A percentile compares a stretch with the other conserved stretches of the same genome.
phyloP scores from a whole-genome alignment of 257 asterid species.

The Ilex asprella region DNA sequence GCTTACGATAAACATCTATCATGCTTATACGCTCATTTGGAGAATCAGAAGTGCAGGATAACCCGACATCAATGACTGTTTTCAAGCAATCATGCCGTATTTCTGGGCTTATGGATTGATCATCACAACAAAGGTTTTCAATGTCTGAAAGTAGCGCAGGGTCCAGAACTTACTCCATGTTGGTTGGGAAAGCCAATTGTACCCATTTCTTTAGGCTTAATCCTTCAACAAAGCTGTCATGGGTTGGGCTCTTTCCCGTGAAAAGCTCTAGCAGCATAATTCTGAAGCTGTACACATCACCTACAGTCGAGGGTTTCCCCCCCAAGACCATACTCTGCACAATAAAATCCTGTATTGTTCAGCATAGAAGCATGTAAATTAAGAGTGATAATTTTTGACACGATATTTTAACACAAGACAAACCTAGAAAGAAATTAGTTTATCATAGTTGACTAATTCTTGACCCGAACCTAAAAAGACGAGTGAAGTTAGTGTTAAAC shows the following conservation, averaged over 20 bases:
- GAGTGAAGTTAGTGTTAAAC: too few relatives aligned
- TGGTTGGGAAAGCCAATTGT: slow-evolving; percentile 25
- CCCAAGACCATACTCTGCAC: slow-evolving; percentile 51
- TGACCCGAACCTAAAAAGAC: not conserved
- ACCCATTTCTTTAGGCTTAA: slow-evolving; percentile 47
- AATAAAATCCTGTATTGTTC: not conserved
- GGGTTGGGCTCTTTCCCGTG: slow-evolving; percentile 43
- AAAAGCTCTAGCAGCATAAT: slow-evolving; percentile 49
- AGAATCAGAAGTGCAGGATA: slow-evolving; percentile 40
- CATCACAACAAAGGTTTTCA: slow-evolving; percentile 4
- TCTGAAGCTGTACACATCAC: slow-evolving; percentile 63
- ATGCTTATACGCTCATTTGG: slow-evolving; percentile 30
- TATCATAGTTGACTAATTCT: too few relatives aligned
- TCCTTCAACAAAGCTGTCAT: slow-evolving; percentile 33
- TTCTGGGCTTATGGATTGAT: slow-evolving; percentile 5
- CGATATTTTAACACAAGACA: not conserved
- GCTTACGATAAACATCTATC: slow-evolving; percentile 31
- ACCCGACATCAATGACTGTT: slow-evolving; percentile 29
- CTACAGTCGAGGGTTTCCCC: slow-evolving; percentile 37
- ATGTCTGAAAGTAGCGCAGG: slow-evolving; percentile 14
- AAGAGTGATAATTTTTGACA: too few relatives aligned
- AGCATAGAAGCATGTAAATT: not conserved
- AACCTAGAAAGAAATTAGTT: not conserved
- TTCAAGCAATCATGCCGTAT: slow-evolving; percentile 19
- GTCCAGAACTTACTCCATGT: slow-evolving; percentile 35